Evolutionary conservation across 176 grass and related monocot species (phyloP), one percentile per base, ranked within the genome.

Genomic region (Pharus latifolius): DNA sequence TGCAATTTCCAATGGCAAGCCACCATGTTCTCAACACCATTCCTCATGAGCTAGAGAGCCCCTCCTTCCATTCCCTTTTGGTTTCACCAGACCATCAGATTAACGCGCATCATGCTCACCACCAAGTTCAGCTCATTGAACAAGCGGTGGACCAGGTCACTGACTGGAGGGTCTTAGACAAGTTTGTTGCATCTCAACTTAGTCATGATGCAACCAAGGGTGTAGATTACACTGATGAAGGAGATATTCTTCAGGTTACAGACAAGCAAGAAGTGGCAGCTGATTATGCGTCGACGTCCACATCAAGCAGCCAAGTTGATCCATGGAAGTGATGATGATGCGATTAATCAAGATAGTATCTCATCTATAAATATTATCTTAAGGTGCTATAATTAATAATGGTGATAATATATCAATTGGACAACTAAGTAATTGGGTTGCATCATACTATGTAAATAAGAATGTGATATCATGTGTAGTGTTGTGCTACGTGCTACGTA

Each of bases 121-220:
- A 83, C 48, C 80, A 84, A 66, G 71, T 53, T 77, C 82, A 88
- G 55, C 63, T 72, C 48, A 67, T 65, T n/a, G 88, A 91, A 9
- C 78, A 82, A 63, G 40, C 56, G 12, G 64, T 60, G 63, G 88
- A 85, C 37, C 83, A 73, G 31, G 86, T 65, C 47, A 85, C 89
- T 7, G 86, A 88, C 40, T 98, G 86, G 89, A 98, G 94, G 71
- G 75, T 98, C 66, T 72, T 93, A 2, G 89, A 93, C 70, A 98
- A 98, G 82, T 98, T 93, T 57, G 93, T 96, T 6, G 93, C 93
- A 1, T 89, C 93, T 29, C 93, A 96, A 45, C 93, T 96, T 49
- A 96, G 93, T 59, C 56, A 96, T 32, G 93, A 89, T 54, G 88
- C 77, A 26, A 65, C 83, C 55, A 86, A 92, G 68, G 40, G 55